These are phyloP conservation scores for Nakazawaea molendinolei DNA, from an alignment of 805 yeast genomes.

Conservation along the genomic window DNA sequence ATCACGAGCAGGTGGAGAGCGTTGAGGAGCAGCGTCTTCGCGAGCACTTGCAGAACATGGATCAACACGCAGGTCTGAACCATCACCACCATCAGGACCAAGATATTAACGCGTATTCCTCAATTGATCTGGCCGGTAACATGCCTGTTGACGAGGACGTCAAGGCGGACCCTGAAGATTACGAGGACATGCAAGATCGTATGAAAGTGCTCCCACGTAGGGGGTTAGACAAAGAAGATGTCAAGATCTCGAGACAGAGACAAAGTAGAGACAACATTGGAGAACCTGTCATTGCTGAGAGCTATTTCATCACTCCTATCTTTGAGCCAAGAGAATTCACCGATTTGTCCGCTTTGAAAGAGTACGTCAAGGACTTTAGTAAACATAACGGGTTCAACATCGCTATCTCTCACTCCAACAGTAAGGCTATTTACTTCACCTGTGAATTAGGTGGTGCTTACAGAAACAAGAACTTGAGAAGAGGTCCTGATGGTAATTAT, in stretches of 20 bases:
- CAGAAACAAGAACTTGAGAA: constrained; percentile 33
- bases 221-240: background rate
- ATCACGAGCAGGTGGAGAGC: no score
- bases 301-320: constrained; percentile 46
- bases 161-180: constrained; percentile 2
- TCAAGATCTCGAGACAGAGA: constrained; percentile 7
- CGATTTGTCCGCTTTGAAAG: constrained; percentile 42
- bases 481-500: constrained; percentile 23
- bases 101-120: constrained; percentile 6
- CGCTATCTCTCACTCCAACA: constrained; percentile 52
- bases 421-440: constrained; percentile 52
- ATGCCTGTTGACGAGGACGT: constrained; percentile 8
- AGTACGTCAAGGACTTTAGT: constrained; percentile 49
- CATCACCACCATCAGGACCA: constrained; percentile 2
- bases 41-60: constrained; percentile 10
- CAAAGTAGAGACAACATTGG: constrained; percentile 10
- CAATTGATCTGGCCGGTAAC: constrained; percentile 1
- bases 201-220: background rate
- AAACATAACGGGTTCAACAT: constrained; percentile 53
- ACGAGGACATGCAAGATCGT: constrained; percentile 2
- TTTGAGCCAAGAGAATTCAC: constrained; percentile 47
- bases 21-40: constrained; percentile 11
- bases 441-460: constrained; percentile 54
- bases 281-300: constrained; percentile 17
- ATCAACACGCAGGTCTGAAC: constrained; percentile 4